These are phyloP conservation scores for Sporothrix variecibatus DNA, from an alignment of 2,329 filamentous ascomycete species.

Conservation along the genomic window DNA sequence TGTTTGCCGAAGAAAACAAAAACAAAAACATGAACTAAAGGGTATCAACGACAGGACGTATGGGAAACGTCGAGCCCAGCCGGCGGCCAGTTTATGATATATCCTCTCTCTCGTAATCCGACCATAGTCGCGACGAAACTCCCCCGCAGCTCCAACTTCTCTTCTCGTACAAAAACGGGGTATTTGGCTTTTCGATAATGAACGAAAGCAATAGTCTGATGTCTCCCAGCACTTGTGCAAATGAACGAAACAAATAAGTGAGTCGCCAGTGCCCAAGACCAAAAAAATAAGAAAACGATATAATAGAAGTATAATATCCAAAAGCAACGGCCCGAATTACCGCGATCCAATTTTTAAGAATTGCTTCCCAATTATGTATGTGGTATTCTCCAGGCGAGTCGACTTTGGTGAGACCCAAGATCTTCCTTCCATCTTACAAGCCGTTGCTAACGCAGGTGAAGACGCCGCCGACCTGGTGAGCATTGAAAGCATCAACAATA, in stretches of 20 bases:
- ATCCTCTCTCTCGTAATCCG: not conserved
- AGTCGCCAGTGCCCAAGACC: not conserved
- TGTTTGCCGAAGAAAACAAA: not conserved
- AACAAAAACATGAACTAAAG: not conserved
- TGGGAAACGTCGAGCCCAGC: not conserved
- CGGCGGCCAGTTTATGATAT: not conserved
- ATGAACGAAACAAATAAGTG: not conserved
- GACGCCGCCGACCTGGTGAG: conserved; percentile 65
- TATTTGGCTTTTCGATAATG: not conserved
- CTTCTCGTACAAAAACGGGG: no score
- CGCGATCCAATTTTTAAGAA: not conserved
- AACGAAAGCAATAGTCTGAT: not conserved
- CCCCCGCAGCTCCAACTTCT: not conserved
- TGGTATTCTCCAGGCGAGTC: not conserved
- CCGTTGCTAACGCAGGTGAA: conserved; percentile 75
- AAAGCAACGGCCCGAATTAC: not conserved
- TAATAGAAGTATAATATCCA: not conserved
- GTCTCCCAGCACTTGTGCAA: not conserved
- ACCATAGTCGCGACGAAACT: not conserved
- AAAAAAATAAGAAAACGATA: conserved; percentile 11
- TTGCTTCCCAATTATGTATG: not conserved
- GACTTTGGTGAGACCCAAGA: not conserved
- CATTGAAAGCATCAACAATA: conserved; percentile 71
- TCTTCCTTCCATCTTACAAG: conserved; percentile 43
- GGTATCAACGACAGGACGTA: not conserved